Conservation (phyloP, 2,329 filamentous ascomycete genomes). For the Aureobasidium leucospermi region DNA sequence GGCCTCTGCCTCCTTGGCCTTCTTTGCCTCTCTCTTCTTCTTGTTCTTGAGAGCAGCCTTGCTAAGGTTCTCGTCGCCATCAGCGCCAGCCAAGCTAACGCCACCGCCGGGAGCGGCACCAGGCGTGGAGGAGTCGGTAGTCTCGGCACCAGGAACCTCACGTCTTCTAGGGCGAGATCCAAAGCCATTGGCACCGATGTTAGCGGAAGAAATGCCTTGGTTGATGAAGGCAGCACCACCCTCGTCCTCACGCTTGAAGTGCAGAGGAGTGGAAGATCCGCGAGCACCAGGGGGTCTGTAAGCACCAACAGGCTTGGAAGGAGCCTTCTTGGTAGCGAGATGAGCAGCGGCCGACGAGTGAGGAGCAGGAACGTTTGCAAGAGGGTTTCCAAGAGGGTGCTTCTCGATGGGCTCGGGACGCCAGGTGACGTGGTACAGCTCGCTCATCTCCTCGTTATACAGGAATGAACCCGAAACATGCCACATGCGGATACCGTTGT, state of each 20-base stretch:
- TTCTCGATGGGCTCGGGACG: slow-evolving; percentile 62
- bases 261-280: slow-evolving; percentile 77
- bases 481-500: slow-evolving; percentile 95
- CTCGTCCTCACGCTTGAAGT: slow-evolving; percentile 97
- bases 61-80: slow-evolving; percentile 64
- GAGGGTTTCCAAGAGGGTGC: slow-evolving; percentile 60
- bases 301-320: slow-evolving; percentile 92
- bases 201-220: slow-evolving; percentile 65
- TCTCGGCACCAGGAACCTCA: slow-evolving; percentile 80
- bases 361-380: slow-evolving; percentile 65
- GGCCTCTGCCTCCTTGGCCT: slow-evolving; percentile 70
- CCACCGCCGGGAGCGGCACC: slow-evolving; percentile 61
- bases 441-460: slow-evolving; percentile 92
- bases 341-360: slow-evolving; percentile 79
- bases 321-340: slow-evolving; percentile 80
- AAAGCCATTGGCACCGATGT: slow-evolving; percentile 66
- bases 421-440: slow-evolving; percentile 85
- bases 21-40: slow-evolving; percentile 95
- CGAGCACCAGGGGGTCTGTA: slow-evolving; percentile 93
- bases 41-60: slow-evolving; percentile 92
- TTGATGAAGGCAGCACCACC: slow-evolving; percentile 82
- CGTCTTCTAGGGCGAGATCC: slow-evolving; percentile 60
- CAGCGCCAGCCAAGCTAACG: slow-evolving; percentile 54
- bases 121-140: slow-evolving; percentile 53
- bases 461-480: slow-evolving; percentile 81